Evolutionary conservation across 139 green algal genomes (phyloP).

Genomic region (Astrephomene gubernaculifera): DNA sequence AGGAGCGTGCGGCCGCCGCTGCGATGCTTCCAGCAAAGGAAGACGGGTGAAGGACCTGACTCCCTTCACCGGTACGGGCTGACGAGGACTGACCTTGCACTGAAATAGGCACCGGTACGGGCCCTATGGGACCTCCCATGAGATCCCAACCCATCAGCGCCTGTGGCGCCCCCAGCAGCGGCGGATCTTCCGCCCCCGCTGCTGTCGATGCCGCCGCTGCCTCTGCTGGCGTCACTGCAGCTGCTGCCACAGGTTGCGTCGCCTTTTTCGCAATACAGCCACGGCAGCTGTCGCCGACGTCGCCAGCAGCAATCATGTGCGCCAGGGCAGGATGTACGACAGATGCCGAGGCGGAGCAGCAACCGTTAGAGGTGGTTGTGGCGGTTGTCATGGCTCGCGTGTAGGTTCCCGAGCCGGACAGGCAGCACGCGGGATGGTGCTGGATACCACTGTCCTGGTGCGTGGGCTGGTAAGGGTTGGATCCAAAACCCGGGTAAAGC

Average conservation of each 20-base stretch:
- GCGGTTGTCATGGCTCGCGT: neutral
- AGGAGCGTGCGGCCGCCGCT: slow-evolving; percentile 19
- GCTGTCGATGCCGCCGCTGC: too few species aligned
- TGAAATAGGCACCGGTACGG: neutral
- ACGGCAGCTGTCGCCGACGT: neutral
- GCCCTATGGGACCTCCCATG: neutral
- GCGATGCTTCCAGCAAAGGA: slow-evolving; percentile 7
- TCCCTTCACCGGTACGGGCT: neutral
- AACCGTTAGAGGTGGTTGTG: too few species aligned
- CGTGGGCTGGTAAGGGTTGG: neutral
- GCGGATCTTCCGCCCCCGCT: neutral
- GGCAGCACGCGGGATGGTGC: neutral
- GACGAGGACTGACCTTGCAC: too few species aligned
- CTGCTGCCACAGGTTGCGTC: neutral
- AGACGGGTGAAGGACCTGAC: neutral
- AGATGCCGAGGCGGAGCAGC: neutral
- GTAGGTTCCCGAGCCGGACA: neutral
- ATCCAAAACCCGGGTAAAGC: too few species aligned
- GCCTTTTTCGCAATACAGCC: neutral
- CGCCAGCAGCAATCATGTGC: neutral
- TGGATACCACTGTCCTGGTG: neutral
- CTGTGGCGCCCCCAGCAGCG: neutral
- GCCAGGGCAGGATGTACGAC: slow-evolving; percentile 4
- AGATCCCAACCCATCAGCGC: neutral
- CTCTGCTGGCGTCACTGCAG: neutral